These are phyloP conservation scores for Lasiodiplodia gonubiensis DNA, from an alignment of 2,329 filamentous ascomycete genomes.

Conservation along the genomic window DNA sequence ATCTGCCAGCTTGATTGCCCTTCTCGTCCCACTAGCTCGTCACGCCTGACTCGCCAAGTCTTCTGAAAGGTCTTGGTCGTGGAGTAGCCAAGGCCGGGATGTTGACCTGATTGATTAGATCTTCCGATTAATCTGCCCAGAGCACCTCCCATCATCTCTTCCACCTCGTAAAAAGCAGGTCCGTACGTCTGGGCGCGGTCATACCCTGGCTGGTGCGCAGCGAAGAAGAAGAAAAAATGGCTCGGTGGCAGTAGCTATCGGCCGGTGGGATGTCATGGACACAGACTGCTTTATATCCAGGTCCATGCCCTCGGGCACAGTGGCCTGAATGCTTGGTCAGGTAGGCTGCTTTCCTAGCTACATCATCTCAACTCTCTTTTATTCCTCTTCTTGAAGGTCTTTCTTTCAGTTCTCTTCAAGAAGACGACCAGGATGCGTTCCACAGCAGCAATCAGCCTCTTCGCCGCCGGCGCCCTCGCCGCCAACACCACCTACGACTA, in stretches of 20 bases:
- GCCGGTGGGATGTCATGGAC: background rate
- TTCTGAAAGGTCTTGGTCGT: background rate
- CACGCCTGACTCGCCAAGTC: conserved; percentile 18
- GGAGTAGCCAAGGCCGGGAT: background rate
- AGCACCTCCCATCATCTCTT: background rate
- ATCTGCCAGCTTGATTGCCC: background rate
- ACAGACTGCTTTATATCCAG: background rate
- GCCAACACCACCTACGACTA: conserved; percentile 63
- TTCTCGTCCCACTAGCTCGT: conserved; percentile 4
- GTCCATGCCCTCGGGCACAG: background rate
- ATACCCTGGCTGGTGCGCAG: background rate
- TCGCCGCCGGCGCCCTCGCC: conserved; percentile 30
- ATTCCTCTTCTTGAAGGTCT: background rate
- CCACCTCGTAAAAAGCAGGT: conserved; percentile 11
- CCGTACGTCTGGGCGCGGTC: conserved; percentile 11
- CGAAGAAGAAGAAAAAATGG: background rate
- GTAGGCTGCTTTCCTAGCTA: background rate
- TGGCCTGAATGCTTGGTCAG: background rate
- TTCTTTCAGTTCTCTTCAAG: background rate
- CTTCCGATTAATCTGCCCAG: conserved; percentile 7
- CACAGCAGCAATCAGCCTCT: background rate
- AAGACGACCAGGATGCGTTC: conserved; percentile 4
- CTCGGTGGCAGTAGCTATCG: background rate
- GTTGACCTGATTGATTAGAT: conserved; percentile 15
- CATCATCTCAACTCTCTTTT: background rate